phyloP scores from a whole-genome alignment of 495 filamentous ascomycete genomes.

The Xylaria bambusicola region DNA sequence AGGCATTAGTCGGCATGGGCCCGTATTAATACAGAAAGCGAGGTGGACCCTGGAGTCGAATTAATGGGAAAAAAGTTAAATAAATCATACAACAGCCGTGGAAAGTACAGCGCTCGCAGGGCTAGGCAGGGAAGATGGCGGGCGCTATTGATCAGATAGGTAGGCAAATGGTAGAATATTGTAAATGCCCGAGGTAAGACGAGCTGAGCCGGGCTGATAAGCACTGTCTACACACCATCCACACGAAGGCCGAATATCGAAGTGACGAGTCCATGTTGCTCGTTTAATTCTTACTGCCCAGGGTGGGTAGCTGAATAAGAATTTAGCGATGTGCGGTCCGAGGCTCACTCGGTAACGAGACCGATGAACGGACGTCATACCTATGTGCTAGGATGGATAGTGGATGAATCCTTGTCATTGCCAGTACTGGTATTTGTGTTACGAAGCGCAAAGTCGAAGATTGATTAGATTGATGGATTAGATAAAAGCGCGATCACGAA shows the following conservation, averaged over 20 bases:
- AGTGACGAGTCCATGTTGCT: no score
- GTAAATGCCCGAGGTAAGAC: no score
- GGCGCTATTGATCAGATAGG: neutral
- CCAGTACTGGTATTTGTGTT: neutral
- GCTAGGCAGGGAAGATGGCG: neutral
- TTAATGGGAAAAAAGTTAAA: neutral
- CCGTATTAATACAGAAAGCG: neutral
- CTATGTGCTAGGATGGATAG: no score
- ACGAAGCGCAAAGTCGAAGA: neutral
- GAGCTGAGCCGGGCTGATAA: no score
- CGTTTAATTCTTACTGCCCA: no score
- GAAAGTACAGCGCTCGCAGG: neutral
- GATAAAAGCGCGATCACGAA: conserved; percentile 9
- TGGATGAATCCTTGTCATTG: no score
- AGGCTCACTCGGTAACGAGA: no score
- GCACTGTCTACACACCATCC: no score
- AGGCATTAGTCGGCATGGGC: conserved; percentile 17
- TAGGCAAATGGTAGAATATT: neutral
- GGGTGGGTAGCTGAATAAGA: no score
- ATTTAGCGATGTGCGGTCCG: no score
- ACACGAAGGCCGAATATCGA: no score
- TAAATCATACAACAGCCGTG: neutral
- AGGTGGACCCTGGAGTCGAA: neutral
- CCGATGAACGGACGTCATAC: no score
- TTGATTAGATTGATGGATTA: conserved; percentile 28